Conservation (phyloP, 2,329 filamentous ascomycete species). For the Epichloe glyceriae region DNA sequence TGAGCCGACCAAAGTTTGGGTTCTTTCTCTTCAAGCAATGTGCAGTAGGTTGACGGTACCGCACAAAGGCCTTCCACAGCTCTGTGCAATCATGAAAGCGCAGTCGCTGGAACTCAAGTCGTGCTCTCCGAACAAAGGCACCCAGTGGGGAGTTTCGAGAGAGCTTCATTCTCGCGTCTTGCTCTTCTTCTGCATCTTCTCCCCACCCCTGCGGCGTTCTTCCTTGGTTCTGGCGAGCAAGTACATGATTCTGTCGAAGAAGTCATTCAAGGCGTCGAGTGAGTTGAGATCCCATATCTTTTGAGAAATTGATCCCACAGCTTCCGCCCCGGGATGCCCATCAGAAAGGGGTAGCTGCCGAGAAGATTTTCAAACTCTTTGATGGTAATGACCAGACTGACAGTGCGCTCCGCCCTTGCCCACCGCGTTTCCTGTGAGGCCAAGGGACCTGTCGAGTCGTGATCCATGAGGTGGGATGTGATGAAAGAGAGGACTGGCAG, state of each 20-base stretch:
- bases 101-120: slow-evolving; percentile 67
- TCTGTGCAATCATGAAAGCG: slow-evolving; percentile 66
- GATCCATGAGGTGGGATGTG: slow-evolving; percentile 53
- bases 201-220: slow-evolving; percentile 42
- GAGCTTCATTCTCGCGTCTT: slow-evolving; percentile 43
- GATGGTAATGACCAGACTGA: slow-evolving; percentile 41
- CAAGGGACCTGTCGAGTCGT: slow-evolving; percentile 15
- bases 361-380: slow-evolving; percentile 48
- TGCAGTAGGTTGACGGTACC: slow-evolving; percentile 66
- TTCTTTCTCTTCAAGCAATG: slow-evolving; percentile 51
- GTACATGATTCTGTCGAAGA: slow-evolving; percentile 49
- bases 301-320: slow-evolving; percentile 79
- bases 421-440: slow-evolving; percentile 25
- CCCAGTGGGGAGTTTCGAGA: slow-evolving; percentile 69
- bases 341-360: slow-evolving; percentile 34
- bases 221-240: slow-evolving; percentile 51
- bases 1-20: slow-evolving; percentile 40
- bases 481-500: slow-evolving; percentile 70
- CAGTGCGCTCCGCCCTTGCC: slow-evolving; percentile 34
- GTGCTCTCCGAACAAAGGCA: slow-evolving; percentile 61
- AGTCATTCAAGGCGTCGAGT: slow-evolving; percentile 64
- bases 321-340: slow-evolving; percentile 57
- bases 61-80: slow-evolving; percentile 73
- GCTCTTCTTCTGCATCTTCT: slow-evolving; percentile 24
- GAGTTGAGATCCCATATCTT: slow-evolving; percentile 77